A percentile compares a stretch with the other conserved stretches of the same genome.
Evolutionary conservation across 139 green algal species (phyloP).

Genomic region (Chlorella sp.): DNA sequence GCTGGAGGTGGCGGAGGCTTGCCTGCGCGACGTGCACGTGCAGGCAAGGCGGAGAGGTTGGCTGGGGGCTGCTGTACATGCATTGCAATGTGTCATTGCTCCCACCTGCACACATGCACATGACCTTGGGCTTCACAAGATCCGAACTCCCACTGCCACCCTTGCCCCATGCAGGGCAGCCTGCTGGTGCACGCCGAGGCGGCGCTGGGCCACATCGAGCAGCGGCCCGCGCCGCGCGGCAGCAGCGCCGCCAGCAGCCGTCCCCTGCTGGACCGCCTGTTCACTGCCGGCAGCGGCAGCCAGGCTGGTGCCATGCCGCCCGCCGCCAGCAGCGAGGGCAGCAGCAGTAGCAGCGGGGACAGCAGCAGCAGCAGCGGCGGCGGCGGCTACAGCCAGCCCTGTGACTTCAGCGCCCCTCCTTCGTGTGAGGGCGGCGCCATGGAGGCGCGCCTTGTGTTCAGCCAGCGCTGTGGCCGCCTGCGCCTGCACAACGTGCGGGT

Average conservation of each 20-base stretch:
- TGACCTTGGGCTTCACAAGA: too few species aligned
- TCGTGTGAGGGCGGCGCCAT: neutral
- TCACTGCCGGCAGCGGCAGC: neutral
- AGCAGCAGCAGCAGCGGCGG: neutral
- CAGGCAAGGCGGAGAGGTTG: too few species aligned
- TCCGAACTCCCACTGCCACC: too few species aligned
- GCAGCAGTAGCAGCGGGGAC: neutral
- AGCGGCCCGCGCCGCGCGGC: neutral
- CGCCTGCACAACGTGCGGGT: conserved; percentile 86
- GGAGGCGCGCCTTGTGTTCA: conserved; percentile 61
- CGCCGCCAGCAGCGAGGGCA: neutral
- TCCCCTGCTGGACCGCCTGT: neutral
- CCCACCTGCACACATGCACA: too few species aligned
- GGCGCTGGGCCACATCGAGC: conserved; percentile 64
- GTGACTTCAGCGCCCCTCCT: neutral
- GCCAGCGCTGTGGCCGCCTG: conserved; percentile 69
- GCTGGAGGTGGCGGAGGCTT: conserved; percentile 83
- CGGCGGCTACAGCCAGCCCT: conserved; percentile 33
- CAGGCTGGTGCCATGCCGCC: neutral
- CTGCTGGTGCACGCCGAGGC: conserved; percentile 72
- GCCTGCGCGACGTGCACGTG: conserved; percentile 18
- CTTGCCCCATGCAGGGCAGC: conserved; percentile 60
- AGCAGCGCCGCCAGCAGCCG: neutral
- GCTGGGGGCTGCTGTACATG: too few species aligned
- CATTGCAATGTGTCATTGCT: too few species aligned